Conservation (phyloP, 139 green algal genomes). For the Chlorella sp. region DNA sequence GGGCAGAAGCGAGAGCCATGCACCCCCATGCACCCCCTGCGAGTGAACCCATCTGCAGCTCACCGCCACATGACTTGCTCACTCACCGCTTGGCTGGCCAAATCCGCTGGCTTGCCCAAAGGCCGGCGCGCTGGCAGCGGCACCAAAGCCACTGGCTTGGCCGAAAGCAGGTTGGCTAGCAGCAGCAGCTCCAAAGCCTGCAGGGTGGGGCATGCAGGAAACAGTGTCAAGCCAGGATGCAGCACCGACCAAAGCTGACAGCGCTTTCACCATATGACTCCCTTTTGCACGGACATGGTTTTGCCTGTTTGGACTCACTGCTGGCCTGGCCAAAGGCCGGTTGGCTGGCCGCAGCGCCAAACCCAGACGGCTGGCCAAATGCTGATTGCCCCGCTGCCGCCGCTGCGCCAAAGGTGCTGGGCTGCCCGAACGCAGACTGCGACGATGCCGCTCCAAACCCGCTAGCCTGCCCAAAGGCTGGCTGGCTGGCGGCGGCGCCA, state of each 20-base stretch:
- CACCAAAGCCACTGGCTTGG: constrained; percentile 12
- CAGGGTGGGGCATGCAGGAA: background rate
- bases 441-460: constrained; percentile 4
- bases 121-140: background rate
- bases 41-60: no score
- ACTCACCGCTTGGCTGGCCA: background rate
- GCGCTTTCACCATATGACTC: background rate
- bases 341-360: constrained; percentile 20
- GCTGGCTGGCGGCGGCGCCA: constrained; percentile 9
- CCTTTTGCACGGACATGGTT: no score
- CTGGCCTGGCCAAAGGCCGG: constrained; percentile 13
- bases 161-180: constrained; percentile 23
- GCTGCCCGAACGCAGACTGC: constrained; percentile 18
- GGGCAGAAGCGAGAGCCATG: no score
- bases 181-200: background rate
- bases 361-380: constrained; percentile 18
- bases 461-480: constrained; percentile 2
- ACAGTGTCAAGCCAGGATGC: no score
- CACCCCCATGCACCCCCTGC: no score
- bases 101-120: constrained; percentile 17
- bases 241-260: constrained; percentile 24
- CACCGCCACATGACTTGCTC: no score
- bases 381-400: background rate
- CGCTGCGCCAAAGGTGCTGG: constrained; percentile 18
- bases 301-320: no score